Evolutionary conservation across 257 asterid species (phyloP).

Genomic region (Echites panduratus): DNA sequence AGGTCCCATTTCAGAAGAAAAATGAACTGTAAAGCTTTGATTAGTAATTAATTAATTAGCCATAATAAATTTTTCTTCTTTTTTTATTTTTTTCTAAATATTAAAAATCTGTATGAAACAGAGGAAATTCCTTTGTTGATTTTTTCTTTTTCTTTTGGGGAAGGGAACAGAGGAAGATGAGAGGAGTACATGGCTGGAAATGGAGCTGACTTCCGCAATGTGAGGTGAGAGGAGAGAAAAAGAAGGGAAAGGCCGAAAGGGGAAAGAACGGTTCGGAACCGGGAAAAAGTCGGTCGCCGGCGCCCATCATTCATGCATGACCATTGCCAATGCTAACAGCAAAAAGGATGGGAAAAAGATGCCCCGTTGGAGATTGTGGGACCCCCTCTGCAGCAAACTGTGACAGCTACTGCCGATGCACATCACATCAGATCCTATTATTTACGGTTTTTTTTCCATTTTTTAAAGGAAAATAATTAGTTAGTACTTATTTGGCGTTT

Average conservation of each 20-base stretch:
- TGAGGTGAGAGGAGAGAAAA: not conserved
- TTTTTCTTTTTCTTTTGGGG: not conserved
- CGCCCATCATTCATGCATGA: conserved; percentile 14
- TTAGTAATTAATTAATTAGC: conserved; percentile 1
- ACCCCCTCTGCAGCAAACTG: not conserved
- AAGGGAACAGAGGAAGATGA: too few relatives aligned
- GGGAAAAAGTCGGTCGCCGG: conserved; percentile 15
- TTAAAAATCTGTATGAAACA: not conserved
- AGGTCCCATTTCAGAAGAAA: conserved; percentile 16
- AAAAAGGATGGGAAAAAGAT: not conserved
- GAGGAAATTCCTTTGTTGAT: not conserved
- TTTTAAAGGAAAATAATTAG: too few relatives aligned
- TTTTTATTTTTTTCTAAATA: not conserved
- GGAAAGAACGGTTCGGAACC: not conserved
- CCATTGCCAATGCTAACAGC: not conserved
- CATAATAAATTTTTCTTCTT: not conserved
- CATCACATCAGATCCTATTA: not conserved
- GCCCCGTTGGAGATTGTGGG: not conserved
- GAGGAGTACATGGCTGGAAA: conserved; percentile 6
- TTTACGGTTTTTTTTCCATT: not conserved
- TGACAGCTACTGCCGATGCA: not conserved
- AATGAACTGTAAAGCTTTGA: conserved; percentile 17
- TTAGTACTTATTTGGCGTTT: too few relatives aligned
- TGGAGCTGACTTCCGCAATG: conserved; percentile 15
- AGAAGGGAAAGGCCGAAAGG: not conserved